These are phyloP conservation scores for Psilocybe subaeruginosa DNA, from an alignment of 768 basidiomycete species.

Conservation along the genomic window DNA sequence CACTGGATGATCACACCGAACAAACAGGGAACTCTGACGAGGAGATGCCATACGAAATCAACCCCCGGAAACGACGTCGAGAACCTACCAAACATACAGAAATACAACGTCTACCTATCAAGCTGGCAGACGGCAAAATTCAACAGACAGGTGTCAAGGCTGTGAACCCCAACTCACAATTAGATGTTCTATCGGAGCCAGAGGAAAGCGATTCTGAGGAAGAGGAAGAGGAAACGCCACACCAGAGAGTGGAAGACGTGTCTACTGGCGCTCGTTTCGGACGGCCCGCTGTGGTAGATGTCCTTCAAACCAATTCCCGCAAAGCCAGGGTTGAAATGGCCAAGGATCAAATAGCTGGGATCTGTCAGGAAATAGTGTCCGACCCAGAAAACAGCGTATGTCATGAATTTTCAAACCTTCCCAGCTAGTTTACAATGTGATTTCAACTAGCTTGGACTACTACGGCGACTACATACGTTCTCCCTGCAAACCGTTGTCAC, in stretches of 20 bases:
- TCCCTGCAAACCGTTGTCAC: slow-evolving; percentile 77
- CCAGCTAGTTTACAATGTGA: slow-evolving; percentile 2
- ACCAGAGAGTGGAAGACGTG: slow-evolving; percentile 61
- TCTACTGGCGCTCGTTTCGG: slow-evolving; percentile 88
- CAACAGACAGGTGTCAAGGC: slow-evolving; percentile 53
- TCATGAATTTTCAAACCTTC: slow-evolving; percentile 13
- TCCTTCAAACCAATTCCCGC: slow-evolving; percentile 69
- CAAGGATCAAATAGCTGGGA: slow-evolving; percentile 91
- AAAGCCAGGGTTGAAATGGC: slow-evolving; percentile 72
- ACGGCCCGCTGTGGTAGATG: slow-evolving; percentile 74
- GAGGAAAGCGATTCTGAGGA: slow-evolving; percentile 36
- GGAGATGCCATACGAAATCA: slow-evolving; percentile 77
- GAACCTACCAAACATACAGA: slow-evolving; percentile 50
- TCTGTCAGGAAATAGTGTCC: slow-evolving; percentile 92
- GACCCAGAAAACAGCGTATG: slow-evolving; percentile 95
- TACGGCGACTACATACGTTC: slow-evolving; percentile 89
- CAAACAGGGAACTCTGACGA: slow-evolving; percentile 51
- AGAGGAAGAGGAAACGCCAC: slow-evolving; percentile 23
- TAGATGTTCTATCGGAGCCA: slow-evolving; percentile 26
- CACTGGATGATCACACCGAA: slow-evolving; percentile 14
- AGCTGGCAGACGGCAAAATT: slow-evolving; percentile 80
- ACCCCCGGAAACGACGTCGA: slow-evolving; percentile 56
- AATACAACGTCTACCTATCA: slow-evolving; percentile 79
- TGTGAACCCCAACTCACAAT: slow-evolving; percentile 16
- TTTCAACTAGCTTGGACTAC: slow-evolving; percentile 70